Base-by-base conservation (phyloP, 139 green algal species). In the Pleodorina starrii region DNA sequence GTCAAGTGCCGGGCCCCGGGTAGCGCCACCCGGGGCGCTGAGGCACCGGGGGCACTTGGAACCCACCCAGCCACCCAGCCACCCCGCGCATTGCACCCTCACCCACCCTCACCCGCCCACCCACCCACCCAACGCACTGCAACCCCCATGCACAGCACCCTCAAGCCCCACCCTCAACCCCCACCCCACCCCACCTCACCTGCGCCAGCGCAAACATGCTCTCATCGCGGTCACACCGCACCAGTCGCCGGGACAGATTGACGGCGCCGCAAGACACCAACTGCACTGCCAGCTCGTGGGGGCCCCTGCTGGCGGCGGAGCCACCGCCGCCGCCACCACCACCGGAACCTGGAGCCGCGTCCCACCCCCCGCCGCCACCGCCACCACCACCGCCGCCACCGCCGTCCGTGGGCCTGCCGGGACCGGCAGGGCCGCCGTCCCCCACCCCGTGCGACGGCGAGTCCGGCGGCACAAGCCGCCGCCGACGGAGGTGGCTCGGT, bases 141-240 rank as follows among this genome's bases (percentile, higher is more conserved):
- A 66, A 66, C 54, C 54, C 7, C 54, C 25, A 66, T 25, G 25
- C 5, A 66, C 5, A 66, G 29, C 5, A 66, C 54, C 6, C 5
- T 66, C 54, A 7, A 2, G 54, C 54, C 25, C 29, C 25, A 21
- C 54, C 2, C 29, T 66, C 14, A 14, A 14, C 17, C 17, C 51
- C 14, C 17, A 60, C 17, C 14, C 7, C 7, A 12, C 29, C 63
- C 63, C 63, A 32, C 11, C 81, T 14, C 63, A 88, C 83, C 83
- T 88, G 83, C 35, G 83, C 83, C 46, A 88, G 43, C 0, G 83
- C 83, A 17, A 88, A 88, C 12, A 77, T 27, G 40, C 23, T 54
- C 42, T 35, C 11, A 21, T 78, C 81, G 50, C 29, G 40, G 25
- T 77, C 81, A 2, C 14, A 11, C 60, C 44, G 43, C 60, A 48